Evolutionary conservation across 768 basidiomycete species (phyloP).

Genomic region (Obba rivulosa): DNA sequence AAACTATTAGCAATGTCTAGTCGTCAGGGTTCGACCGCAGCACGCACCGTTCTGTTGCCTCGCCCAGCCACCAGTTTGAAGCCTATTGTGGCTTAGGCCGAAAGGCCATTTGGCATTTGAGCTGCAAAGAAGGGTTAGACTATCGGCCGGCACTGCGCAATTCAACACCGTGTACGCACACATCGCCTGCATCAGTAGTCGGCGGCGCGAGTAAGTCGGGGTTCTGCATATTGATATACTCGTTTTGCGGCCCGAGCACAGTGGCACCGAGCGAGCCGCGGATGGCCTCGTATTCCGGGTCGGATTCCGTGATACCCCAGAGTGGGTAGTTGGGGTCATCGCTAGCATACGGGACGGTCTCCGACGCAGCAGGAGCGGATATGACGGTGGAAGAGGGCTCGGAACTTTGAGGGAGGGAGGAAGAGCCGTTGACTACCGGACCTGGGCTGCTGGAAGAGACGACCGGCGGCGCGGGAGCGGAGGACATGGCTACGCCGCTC

Average conservation of each 20-base stretch:
- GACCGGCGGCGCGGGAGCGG: background rate
- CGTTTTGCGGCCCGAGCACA: conserved; percentile 28
- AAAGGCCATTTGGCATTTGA: conserved; percentile 51
- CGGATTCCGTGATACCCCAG: background rate
- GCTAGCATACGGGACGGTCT: conserved; percentile 16
- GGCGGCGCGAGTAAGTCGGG: conserved; percentile 28
- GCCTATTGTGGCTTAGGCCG: conserved; percentile 53
- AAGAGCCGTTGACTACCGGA: conserved; percentile 16
- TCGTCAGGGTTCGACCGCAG: background rate
- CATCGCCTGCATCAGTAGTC: conserved; percentile 27
- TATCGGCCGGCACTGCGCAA: background rate
- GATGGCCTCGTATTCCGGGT: conserved; percentile 31
- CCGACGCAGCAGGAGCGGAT: too few species aligned
- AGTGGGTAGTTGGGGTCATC: conserved; percentile 16
- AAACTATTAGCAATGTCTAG: conserved; percentile 23
- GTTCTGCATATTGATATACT: conserved; percentile 27
- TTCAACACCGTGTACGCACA: conserved; percentile 13
- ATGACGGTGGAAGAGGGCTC: too few species aligned
- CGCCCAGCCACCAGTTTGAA: conserved; percentile 62
- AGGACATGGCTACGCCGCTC: background rate
- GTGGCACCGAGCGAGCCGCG: conserved; percentile 20
- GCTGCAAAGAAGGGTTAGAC: conserved; percentile 19
- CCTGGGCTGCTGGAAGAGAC: conserved; percentile 13
- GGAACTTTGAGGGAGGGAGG: too few species aligned
- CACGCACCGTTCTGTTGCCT: conserved; percentile 51